Evolutionary conservation across 495 filamentous ascomycete genomes (phyloP), one percentile per base, ranked within the genome.

Genomic region (Xylaria curta): DNA sequence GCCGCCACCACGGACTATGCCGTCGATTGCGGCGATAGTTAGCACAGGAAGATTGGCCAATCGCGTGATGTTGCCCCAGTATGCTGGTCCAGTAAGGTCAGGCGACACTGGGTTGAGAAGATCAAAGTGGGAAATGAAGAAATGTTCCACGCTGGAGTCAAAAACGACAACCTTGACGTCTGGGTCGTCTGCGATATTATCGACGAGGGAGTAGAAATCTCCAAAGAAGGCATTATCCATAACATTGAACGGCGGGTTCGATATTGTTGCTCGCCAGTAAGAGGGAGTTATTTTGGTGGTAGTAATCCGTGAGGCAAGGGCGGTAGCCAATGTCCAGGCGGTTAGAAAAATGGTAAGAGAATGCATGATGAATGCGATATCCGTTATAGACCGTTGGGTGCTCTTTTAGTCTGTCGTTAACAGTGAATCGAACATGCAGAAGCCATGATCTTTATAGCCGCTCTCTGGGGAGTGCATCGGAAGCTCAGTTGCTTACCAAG

Each of bases 221-320:
- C 6, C 3, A 4, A 56, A 0, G 4, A 56, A 56, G 1, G 10
- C 4, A 17, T 31, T 31, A 17, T 56, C 53, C 12, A 56, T 56
- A 15, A 56, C 0, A 24, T 56, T 56, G 4, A 56, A 56, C 13
- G 53, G 53, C 26, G 53, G 53, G 26, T 56, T 31, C 26, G 53
- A 56, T 7, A 56, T 31, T 28, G 53, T 56, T 15, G 53, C 53
- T 17, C 53, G 53, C 53, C 53, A 56, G 26, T 56, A 56, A 31
- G 24, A 13, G 15, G 53, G 53, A 2, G 53, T 56, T 28, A 56
- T 26, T 31, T 56, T 56, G 4, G 24, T 56, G 12, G 26, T 56
- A 13, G 15, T 56, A 7, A 56, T 56, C 4, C 12, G 10, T n/a
- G 53, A 56, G 5, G 12, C 53, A 56, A 56, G 24, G 53, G 17